Base-by-base conservation (phyloP, 106 monocot genomes). In the Apostasia shenzhenica region DNA sequence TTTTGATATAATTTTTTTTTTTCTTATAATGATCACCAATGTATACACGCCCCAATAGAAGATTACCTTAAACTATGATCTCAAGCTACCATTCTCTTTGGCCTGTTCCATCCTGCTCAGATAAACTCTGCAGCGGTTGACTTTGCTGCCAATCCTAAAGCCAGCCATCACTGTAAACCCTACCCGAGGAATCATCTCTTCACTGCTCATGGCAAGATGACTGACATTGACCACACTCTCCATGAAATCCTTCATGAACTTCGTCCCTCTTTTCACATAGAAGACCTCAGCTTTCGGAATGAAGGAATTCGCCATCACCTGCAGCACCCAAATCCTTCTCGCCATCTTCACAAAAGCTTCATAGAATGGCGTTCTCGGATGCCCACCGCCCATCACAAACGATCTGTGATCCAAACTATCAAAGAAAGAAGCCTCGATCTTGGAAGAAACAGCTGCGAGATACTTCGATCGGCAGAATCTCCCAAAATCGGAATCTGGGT, bases 361-460 rank as follows among this genome's bases (percentile, higher is more conserved):
- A 60, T 94, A 94, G 76, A 94, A 91, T 12, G 88, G 88, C 5
- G 94, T 94, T 66, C 94, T 75, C 2, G 94, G 94, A 81, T 94
- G 91, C 41, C 91, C 85, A 45, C 83, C 88, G 6, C 75, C 76
- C 72, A 78, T 37, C 3, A 94, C 76, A 61, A 88, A 85, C 37
- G 85, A 80, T 70, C 87, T 94, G 70, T 94, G 94, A 69, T 88
- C 94, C 76, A 84, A 63, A 71, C 88, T 88, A 37, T 81, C 91
- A 78, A 94, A 94, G 68, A 94, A 85, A 6, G 91, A 85, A 10
- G 54, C 72, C 77, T 94, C 94, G 91, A 94, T 83, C 57, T 88
- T 94, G 0, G 82, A 79, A 45, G 85, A 85, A 53, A 94, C 75
- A 6, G 83, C 54, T 46, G 77, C 42, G 6, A 91, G 72, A 49